Base-by-base conservation (phyloP, 179 eudicot genomes). In the Sideroxylon spinosum region DNA sequence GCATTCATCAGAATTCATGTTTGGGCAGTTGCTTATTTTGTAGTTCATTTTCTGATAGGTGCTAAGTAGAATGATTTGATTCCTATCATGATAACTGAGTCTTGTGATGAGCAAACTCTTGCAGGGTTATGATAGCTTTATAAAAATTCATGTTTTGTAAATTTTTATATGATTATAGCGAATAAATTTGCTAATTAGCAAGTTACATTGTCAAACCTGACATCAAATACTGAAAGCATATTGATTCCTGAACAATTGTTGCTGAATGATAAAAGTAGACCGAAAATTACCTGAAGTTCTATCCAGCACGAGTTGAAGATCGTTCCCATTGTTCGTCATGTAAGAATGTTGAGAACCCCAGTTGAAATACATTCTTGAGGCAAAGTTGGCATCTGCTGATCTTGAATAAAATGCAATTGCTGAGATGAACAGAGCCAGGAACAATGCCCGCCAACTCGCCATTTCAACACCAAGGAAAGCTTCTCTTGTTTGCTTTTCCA, bases 271-370 rank as follows among this genome's bases (percentile, higher is more conserved):
- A 48, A 71, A 37, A 71, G 0, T 29, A 3, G 63, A 28, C 13
- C 2, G 37, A 13, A 13, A 13, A 23, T 73, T 79, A 72, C 86
- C 89, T 25, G 85, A 72, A 70, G 79, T 75, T 70, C 4, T 17
- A 66, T 82, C 85, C 46, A 79, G 25, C 29, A 66, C 82, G 26
- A 83, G 85, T 25, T 79, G 78, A 64, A 79, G 82, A 17, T 83
- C 75, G 12, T 83, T 76, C 19, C 85, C 78, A 14, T 64, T 13
- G 46, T 64, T 64, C 1, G 13, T 32, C 32, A 78, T 66, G 0
- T 75, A 78, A 71, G 85, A 79, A 44, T 65, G 80, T 0, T 73
- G 49, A 66, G 80, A 61, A 32, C 53, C 74, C 80, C 79, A 79
- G 11, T 65, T 48, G 79, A 81, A 73, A 14, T 17, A 78, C 78